Base-by-base conservation (phyloP, 2,329 filamentous ascomycete genomes). In the Thelonectria blattea region DNA sequence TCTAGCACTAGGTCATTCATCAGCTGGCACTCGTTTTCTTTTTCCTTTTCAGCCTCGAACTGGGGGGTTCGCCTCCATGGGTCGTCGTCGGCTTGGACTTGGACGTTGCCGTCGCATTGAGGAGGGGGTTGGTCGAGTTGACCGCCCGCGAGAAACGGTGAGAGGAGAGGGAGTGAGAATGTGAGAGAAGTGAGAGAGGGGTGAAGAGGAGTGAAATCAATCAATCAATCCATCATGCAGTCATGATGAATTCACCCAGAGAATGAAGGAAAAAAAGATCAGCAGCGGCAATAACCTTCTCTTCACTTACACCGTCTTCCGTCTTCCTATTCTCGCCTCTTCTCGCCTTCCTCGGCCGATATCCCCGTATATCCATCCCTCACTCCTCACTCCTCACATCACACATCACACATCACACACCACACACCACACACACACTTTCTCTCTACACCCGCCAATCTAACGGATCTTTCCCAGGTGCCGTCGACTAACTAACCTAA, bases 361-460 rank as follows among this genome's bases (percentile, higher is more conserved):
- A 30, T 14, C 7, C 22, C 56, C 34, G 43, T 43, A 59, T 52
- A 52, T 30, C 46, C 52, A 52, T 52, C 52, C 51, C 55, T 15
- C 3, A 24, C 22, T 24, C 22, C 22, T 4, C 6, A 24, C 3
- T 24, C 22, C 22, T 3, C 6, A 24, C 22, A 24, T 24, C 22
- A 24, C 6, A 24, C 22, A 24, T 24, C 22, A 24, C 6, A 3
- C 22, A 24, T 24, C 22, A 24, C 22, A 24, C 22, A n/a, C n/a
- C n/a, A n/a, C n/a, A n/a, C n/a, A n/a, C n/a, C n/a, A 24, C 6
- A 24, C 22, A 24, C 22, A 24, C 22, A 24, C 22, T 37, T 7
- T 37, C 34, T 11, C 34, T 37, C 11, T 10, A 5, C 32, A 3
- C 34, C 34, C 58, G 48, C 58, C 42, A 56, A 56, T 60, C 58